Percentiles rank a stretch among this genome's conserved stretches.
Conservation (phyloP, 768 basidiomycete genomes). For the Mycena metata region DNA sequence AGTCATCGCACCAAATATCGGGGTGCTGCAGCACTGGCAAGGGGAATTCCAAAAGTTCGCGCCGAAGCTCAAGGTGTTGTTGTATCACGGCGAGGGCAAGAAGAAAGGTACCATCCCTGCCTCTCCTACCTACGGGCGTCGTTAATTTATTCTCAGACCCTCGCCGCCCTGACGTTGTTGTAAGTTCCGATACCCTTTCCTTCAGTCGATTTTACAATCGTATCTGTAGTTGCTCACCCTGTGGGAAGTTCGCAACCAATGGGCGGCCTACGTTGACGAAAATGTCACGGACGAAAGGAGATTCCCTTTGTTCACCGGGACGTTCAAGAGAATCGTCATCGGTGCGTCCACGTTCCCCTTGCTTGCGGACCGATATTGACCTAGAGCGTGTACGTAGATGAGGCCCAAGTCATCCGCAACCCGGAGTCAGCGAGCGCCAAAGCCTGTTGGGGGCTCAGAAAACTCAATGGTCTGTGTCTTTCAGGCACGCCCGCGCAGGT, state of each 20-base stretch:
- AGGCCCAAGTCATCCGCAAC: constrained; percentile 22
- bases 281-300: not conserved
- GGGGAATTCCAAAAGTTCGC: constrained; percentile 8
- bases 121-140: not conserved
- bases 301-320: constrained; percentile 6
- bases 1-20: constrained; percentile 19
- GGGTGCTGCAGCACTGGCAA: constrained; percentile 20
- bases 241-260: constrained; percentile 13
- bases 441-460: constrained; percentile 25
- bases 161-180: constrained; percentile 1
- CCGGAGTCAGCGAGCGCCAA: constrained; percentile 20
- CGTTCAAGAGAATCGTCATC: constrained; percentile 11
- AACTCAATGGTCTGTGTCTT: constrained; percentile 16
- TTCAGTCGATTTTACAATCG: not conserved
- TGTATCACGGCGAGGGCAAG: constrained; percentile 13
- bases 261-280: not conserved
- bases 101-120: not conserved
- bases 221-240: constrained; percentile 7
- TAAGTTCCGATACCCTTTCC: not conserved
- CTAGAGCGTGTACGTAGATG: not conserved
- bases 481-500: constrained; percentile 27
- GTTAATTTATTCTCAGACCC: constrained; percentile 4
- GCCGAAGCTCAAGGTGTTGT: constrained; percentile 16
- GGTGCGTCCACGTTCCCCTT: not conserved
- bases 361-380: not conserved